Percentiles rank a stretch among this genome's conserved stretches.
Evolutionary conservation across 2,329 filamentous ascomycete genomes (phyloP).

Genomic region (Venturia pyrina): DNA sequence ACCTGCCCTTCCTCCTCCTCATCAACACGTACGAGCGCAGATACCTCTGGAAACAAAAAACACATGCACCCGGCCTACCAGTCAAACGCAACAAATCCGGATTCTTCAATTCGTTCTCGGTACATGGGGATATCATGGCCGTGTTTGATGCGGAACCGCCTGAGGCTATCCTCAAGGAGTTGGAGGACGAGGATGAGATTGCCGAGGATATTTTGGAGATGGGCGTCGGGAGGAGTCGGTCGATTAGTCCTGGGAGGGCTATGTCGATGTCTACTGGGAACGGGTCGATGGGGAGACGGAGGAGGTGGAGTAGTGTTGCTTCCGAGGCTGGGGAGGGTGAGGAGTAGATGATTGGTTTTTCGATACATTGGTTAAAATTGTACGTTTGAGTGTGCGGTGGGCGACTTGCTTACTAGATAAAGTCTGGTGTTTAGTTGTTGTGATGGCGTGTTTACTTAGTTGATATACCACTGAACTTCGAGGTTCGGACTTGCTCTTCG

Average conservation of each 20-base stretch:
- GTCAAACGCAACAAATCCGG: conserved; percentile 31
- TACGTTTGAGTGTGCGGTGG: not conserved
- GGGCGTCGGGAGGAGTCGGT: conserved; percentile 6
- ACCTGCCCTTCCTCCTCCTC: conserved; percentile 62
- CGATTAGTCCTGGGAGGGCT: conserved; percentile 8
- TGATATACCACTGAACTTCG: not conserved
- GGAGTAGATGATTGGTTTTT: not conserved
- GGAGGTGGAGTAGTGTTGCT: conserved; percentile 1
- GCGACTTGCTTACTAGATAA: too few relatives aligned
- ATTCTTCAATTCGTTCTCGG: conserved; percentile 62
- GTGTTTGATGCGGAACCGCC: conserved; percentile 66
- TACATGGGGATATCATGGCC: conserved; percentile 60
- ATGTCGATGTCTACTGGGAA: not conserved
- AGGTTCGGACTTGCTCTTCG: not conserved
- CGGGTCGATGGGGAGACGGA: not conserved
- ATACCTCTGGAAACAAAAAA: conserved; percentile 50
- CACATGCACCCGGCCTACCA: conserved; percentile 23
- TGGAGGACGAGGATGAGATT: conserved; percentile 40
- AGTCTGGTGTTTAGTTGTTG: too few relatives aligned
- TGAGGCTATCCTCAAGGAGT: conserved; percentile 37
- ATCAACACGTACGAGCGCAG: conserved; percentile 63
- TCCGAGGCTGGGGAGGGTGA: not conserved
- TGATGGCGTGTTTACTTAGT: too few relatives aligned
- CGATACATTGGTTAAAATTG: not conserved
- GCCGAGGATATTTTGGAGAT: conserved; percentile 25